A percentile compares a stretch with the other conserved stretches of the same genome.
These are phyloP conservation scores for Neurospora tetraspora DNA, from an alignment of 495 filamentous ascomycete species.

Conservation along the genomic window DNA sequence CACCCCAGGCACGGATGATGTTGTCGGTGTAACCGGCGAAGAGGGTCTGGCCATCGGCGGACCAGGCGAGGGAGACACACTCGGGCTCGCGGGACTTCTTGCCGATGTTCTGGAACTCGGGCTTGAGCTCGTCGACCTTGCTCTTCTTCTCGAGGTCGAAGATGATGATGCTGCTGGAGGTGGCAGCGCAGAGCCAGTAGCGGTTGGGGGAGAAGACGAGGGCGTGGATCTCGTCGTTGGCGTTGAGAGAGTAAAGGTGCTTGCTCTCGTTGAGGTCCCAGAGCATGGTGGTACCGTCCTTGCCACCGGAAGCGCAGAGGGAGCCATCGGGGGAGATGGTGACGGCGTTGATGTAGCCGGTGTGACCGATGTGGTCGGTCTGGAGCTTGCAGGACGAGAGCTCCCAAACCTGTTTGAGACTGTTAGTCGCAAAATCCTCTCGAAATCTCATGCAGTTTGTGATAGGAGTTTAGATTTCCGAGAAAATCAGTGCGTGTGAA, in stretches of 20 bases:
- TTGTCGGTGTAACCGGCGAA: conserved; percentile 99
- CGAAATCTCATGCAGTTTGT: conserved; percentile 2
- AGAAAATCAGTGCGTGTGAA: conserved; percentile 80
- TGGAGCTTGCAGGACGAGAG: conserved; percentile 98
- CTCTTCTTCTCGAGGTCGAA: conserved; percentile 99
- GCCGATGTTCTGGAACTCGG: conserved; percentile 89
- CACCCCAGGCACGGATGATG: conserved; percentile 98
- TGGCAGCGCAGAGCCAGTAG: conserved; percentile 99
- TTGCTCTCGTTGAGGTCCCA: conserved; percentile 99
- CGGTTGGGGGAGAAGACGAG: conserved; percentile 99
- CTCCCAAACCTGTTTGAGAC: conserved; percentile 78
- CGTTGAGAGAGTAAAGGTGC: conserved; percentile 99
- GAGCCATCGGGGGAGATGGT: conserved; percentile 99
- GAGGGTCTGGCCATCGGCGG: conserved; percentile 94
- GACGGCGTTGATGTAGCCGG: conserved; percentile 99
- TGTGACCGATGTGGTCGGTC: conserved; percentile 99
- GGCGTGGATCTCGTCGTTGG: conserved; percentile 99
- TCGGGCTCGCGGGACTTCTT: conserved; percentile 99
- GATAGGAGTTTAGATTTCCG: conserved; percentile 14
- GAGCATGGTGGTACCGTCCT: conserved; percentile 99
- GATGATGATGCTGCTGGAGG: conserved; percentile 95
- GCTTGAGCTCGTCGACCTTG: conserved; percentile 99
- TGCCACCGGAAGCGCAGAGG: conserved; percentile 97
- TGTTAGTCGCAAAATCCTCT: background rate
- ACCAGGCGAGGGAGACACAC: conserved; percentile 95